Percentiles rank a stretch among this genome's conserved stretches.
Conservation (phyloP, 148 eudicot species). For the Silene latifolia region DNA sequence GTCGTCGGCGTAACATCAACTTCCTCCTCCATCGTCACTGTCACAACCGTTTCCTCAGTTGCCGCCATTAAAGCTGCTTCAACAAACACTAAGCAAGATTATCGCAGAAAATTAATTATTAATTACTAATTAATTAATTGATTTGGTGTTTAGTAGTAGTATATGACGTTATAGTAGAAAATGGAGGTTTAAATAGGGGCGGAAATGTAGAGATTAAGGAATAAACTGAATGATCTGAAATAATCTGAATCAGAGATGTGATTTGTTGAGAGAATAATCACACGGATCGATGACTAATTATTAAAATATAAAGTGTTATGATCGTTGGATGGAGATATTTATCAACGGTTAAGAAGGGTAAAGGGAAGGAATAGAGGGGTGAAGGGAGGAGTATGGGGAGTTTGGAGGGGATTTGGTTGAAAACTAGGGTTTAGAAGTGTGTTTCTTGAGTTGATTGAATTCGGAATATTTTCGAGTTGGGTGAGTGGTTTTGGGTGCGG, state of each 20-base stretch:
- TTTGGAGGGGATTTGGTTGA: conserved; percentile 1
- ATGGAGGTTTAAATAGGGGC: conserved; percentile 43
- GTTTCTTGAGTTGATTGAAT: conserved; percentile 39
- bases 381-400: conserved; percentile 11
- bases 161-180: neutral
- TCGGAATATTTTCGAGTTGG: conserved; percentile 21
- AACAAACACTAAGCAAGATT: neutral
- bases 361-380: neutral
- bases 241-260: conserved; percentile 21
- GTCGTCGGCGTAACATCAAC: conserved; percentile 18
- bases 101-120: neutral
- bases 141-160: neutral
- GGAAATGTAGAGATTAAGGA: conserved; percentile 15
- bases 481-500: conserved; percentile 18
- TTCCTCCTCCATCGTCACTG: conserved; percentile 20
- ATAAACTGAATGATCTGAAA: conserved; percentile 8
- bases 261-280: conserved; percentile 31
- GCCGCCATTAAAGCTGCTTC: conserved; percentile 42
- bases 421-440: conserved; percentile 25
- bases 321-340: conserved; percentile 33
- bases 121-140: neutral
- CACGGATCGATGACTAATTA: conserved; percentile 27
- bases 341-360: conserved; percentile 38
- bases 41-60: conserved; percentile 27
- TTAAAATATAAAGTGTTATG: conserved; percentile 1